These are phyloP conservation scores for Ettlia oleoabundans DNA, from an alignment of 139 green algal genomes.

Conservation along the genomic window DNA sequence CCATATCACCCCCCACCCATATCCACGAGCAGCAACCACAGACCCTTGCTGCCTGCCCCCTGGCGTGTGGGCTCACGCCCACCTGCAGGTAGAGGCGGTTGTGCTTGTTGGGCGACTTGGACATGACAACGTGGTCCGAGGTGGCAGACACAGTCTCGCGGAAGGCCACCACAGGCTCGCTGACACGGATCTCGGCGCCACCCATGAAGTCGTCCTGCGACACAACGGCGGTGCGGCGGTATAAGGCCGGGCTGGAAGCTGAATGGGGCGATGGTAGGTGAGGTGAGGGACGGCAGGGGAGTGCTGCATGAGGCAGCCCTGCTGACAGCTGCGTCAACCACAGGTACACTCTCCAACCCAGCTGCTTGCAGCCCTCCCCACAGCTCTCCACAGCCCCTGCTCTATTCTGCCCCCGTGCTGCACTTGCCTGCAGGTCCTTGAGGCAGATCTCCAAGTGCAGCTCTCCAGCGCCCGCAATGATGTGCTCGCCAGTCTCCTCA, in stretches of 20 bases:
- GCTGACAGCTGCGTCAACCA: too few relatives aligned
- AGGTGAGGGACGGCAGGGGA: too few relatives aligned
- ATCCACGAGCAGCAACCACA: too few relatives aligned
- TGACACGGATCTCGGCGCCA: constrained; percentile 95
- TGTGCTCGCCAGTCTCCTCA: constrained; percentile 99
- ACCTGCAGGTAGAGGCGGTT: constrained; percentile 98
- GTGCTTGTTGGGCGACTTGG: constrained; percentile 99
- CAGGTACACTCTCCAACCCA: too few relatives aligned
- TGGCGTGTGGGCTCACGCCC: neutral
- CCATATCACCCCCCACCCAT: too few relatives aligned
- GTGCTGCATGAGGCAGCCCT: too few relatives aligned
- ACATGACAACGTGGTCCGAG: constrained; percentile 95
- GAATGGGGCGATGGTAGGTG: neutral
- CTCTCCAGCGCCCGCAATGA: constrained; percentile 96
- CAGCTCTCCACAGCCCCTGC: too few relatives aligned
- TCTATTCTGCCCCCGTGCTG: neutral
- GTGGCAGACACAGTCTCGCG: constrained; percentile 91
- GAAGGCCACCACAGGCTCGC: constrained; percentile 98
- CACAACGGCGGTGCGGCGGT: neutral
- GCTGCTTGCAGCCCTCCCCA: neutral
- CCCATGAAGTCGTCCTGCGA: constrained; percentile 99
- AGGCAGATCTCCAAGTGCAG: constrained; percentile 99
- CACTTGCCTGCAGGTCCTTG: constrained; percentile 90
- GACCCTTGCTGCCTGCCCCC: too few relatives aligned
- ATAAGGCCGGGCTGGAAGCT: neutral